Evolutionary conservation across 768 basidiomycete species (phyloP), one percentile per base, ranked within the genome.

Genomic region (Amanita inopinata): DNA sequence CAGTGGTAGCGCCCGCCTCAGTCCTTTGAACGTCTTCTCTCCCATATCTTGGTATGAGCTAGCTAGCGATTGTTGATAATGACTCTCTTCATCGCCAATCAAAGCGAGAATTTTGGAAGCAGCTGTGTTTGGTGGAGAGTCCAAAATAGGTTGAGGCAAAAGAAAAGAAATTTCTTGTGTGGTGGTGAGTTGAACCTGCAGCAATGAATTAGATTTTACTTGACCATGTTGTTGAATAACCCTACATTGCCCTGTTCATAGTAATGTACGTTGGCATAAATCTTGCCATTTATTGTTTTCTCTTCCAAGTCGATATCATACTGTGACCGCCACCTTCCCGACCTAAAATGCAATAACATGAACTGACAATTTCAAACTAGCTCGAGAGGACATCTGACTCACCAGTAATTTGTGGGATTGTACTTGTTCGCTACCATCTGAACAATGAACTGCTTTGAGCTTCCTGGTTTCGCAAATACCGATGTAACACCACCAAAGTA

Each of bases 391-490:
- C n/a, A n/a, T n/a, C n/a, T n/a, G 27, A 51, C 61, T 46, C 38
- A 92, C 94, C 94, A 98, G 64, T 74, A 97, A 60, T 97, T 97
- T 15, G 75, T 62, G 0, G 89, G 85, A 56, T 94, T 97, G 63
- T 97, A 97, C 57, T 92, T 90, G 60, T 96, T 94, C 14, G 89
- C 84, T n/a, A 94, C 92, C 43, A 96, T 65, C 56, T 92, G 86
- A 32, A 96, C 59, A 11, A 74, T 69, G 53, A 78, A 92, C 38
- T 63, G 64, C 14, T 56, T 66, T 0, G 65, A 51, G 17, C 62
- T 61, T 19, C 63, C 67, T 25, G 63, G 61, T 2, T 67, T 66
- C 2, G 83, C 64, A 53, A 89, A 88, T 6, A 88, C 78, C 28
- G 85, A 76, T 0, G 74, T 65, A 25, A 85, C 80, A 33, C 90